Evolutionary conservation across 495 filamentous ascomycete genomes (phyloP), one percentile per base, ranked within the genome.

Genomic region (Annulohypoxylon nitens): DNA sequence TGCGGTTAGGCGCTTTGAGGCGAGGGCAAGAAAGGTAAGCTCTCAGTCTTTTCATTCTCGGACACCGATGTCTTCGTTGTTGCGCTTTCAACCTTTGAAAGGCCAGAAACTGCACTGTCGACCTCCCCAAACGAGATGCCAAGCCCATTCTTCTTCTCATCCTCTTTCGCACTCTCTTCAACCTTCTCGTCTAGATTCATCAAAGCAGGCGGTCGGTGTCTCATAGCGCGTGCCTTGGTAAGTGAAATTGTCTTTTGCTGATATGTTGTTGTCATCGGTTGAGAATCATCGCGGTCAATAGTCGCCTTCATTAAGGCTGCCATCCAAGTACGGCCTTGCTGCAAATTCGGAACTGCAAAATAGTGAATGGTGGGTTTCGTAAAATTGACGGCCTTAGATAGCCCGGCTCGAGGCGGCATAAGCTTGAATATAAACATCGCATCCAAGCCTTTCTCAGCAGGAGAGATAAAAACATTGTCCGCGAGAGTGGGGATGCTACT

Each of bases 271-370:
- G 91, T 93, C 61, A 97, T 89, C 0, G 88, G 86, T 66, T 90
- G 86, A 7, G 88, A 86, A 73, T 95, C 89, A 75, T 99, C 96
- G 65, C 95, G 91, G 72, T 98, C 97, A 72, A 99, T 99, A 4
- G 97, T 99, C 3, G 97, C 97, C 82, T 98, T 99, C 93, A 98
- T 97, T 67, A 99, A 83, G 10, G 97, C 97, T 3, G 93, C 97
- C 97, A 99, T 99, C 97, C 97, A 99, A 45, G 94, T 82, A 16
- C 97, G 90, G 14, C 96, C 97, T 73, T 96, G 90, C 64, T 92
- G 88, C 41, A 97, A 84, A 66, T 91, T 97, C 55, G 95, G 93
- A 43, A 97, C 95, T 14, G 97, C 97, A 80, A 99, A 98, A 77
- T 97, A 99, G 77, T 99, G 97, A 18, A 97, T 92, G 0, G 94